Evolutionary conservation across 2,329 filamentous ascomycete genomes (phyloP).

Genomic region (Cytospora piceae): DNA sequence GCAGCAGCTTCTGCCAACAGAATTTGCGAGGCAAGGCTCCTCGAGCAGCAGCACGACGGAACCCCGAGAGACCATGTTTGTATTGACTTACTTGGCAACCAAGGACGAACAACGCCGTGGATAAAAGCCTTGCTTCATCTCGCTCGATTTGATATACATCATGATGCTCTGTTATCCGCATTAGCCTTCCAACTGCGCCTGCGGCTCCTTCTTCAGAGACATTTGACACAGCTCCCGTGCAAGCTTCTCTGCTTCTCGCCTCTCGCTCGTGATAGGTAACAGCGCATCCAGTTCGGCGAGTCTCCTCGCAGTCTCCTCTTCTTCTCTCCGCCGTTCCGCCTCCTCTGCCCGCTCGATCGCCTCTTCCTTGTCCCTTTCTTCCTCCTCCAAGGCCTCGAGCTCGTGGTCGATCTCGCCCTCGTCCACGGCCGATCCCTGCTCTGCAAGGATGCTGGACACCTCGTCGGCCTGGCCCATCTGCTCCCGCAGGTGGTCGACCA

Average conservation of each 20-base stretch:
- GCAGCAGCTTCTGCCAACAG: background rate
- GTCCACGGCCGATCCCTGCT: slow-evolving; percentile 65
- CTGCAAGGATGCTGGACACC: slow-evolving; percentile 75
- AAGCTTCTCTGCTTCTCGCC: slow-evolving; percentile 39
- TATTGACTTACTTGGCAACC: slow-evolving; percentile 8
- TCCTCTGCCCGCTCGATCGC: slow-evolving; percentile 56
- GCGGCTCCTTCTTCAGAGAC: slow-evolving; percentile 41
- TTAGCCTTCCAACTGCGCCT: slow-evolving; percentile 32
- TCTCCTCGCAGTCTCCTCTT: slow-evolving; percentile 38
- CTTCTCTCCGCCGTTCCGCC: slow-evolving; percentile 45
- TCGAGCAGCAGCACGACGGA: background rate
- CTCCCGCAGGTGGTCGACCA: slow-evolving; percentile 75
- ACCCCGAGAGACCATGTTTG: background rate
- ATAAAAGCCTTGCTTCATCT: slow-evolving; percentile 1
- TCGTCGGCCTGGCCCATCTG: slow-evolving; percentile 85
- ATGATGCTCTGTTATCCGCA: slow-evolving; percentile 20
- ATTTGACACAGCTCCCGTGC: slow-evolving; percentile 44
- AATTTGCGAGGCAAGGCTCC: background rate
- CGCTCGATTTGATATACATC: slow-evolving; percentile 14
- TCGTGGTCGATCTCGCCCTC: slow-evolving; percentile 88
- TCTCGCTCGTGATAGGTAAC: slow-evolving; percentile 41
- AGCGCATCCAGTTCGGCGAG: slow-evolving; percentile 54
- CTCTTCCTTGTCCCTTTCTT: slow-evolving; percentile 56
- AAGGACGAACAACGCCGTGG: background rate
- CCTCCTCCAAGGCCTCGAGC: slow-evolving; percentile 74